Evolutionary conservation across 2,329 filamentous ascomycete species (phyloP), one percentile per base, ranked within the genome.

Genomic region (Bimuria novae-zelandiae): DNA sequence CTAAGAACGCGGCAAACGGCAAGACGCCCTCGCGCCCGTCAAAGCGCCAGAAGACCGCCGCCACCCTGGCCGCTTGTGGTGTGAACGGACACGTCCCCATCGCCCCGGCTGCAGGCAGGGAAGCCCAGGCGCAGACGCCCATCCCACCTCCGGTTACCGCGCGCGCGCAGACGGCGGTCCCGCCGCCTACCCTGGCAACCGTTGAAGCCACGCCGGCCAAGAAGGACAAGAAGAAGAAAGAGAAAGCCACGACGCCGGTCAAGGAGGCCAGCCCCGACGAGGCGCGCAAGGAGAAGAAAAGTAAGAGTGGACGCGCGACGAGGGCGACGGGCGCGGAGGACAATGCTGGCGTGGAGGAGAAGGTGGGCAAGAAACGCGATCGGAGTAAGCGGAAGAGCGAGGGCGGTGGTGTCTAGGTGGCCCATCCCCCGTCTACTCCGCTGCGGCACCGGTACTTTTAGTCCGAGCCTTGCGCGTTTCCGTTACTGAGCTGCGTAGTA

Each of bases 41-140:
- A 62, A 77, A 78, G 64, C 69, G 69, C 64, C 75, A 73, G 59
- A 73, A 71, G 63, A 66, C 65, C 2, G 61, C 65, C 7, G 35
- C 55, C 16, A 51, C 59, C 21, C 49, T 63, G 22, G 58, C 61
- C 11, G 60, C n/a, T n/a, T n/a, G n/a, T n/a, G n/a, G n/a, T n/a
- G n/a, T 62, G 45, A 71, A 69, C 42, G 67, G 63, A 39, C 41
- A 56, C 4, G 57, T 49, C 8, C 54, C 56, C 22, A 42, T 57
- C 23, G 44, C 63, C 16, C 56, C 66, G 3, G 55, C 62, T n/a
- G n/a, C n/a, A n/a, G n/a, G n/a, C n/a, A n/a, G n/a, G n/a, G n/a
- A n/a, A 33, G 41, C 56, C 17, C 40, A 53, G 8, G 57, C 52
- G 5, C 52, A 60, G 2, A 64, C 67, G 0, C 66, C 64, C 7